A percentile compares a stretch with the other conserved stretches of the same genome.
Evolutionary conservation across 2,329 filamentous ascomycete genomes (phyloP).

Genomic region (Penicillium decumbens): DNA sequence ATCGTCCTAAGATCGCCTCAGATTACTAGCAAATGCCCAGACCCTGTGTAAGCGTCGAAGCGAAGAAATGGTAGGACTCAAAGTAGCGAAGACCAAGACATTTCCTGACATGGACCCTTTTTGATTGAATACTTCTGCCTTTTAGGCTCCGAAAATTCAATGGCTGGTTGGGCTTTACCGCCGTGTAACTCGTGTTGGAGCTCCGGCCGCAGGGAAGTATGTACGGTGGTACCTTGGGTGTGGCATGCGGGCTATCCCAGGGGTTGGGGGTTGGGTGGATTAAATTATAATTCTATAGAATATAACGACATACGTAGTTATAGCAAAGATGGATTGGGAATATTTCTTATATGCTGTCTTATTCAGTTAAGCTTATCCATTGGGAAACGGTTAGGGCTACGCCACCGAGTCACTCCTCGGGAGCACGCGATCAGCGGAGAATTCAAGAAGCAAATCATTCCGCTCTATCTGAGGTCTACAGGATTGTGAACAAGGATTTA

Average conservation of each 20-base stretch:
- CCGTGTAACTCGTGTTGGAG: conserved; percentile 12
- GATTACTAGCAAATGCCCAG: no score
- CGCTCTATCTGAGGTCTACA: no score
- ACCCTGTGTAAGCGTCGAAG: no score
- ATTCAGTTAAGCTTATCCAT: no score
- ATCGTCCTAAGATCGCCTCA: neutral
- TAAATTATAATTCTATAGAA: no score
- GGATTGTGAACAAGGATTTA: neutral
- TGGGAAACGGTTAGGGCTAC: no score
- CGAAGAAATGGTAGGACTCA: no score
- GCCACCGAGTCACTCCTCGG: no score
- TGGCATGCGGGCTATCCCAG: conserved; percentile 1
- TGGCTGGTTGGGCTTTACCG: neutral
- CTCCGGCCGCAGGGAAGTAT: conserved; percentile 8
- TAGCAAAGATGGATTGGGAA: no score
- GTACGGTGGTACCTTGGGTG: neutral
- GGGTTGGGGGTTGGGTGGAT: neutral
- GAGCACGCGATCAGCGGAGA: neutral
- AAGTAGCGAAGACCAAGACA: neutral
- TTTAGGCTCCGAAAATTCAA: conserved; percentile 4
- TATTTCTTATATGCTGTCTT: no score
- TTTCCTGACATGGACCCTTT: neutral
- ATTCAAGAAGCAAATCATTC: neutral
- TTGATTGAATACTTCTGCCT: neutral
- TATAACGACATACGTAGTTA: no score